Conservation (phyloP, 2,329 filamentous ascomycete genomes). For the Mycogone perniciosa region DNA sequence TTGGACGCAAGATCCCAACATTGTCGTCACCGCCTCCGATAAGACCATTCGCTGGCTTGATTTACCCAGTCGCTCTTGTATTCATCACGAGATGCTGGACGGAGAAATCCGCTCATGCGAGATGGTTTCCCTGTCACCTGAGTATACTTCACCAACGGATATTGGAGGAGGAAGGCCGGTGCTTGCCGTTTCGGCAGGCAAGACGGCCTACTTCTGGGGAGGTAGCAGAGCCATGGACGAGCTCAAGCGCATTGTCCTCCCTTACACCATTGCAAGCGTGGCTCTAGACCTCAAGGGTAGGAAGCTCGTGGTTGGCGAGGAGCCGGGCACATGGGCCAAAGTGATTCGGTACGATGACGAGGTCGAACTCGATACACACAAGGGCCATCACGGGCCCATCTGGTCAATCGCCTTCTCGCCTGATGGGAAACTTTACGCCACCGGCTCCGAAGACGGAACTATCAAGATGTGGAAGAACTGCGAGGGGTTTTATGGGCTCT, state of each 20-base stretch:
- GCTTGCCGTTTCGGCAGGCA: constrained; percentile 87
- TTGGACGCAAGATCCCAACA: constrained; percentile 83
- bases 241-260: constrained; percentile 73
- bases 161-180: constrained; percentile 64
- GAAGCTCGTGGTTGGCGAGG: constrained; percentile 84
- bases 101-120: constrained; percentile 89
- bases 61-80: constrained; percentile 65
- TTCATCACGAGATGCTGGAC: constrained; percentile 72
- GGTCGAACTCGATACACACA: constrained; percentile 82
- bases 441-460: constrained; percentile 92
- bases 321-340: constrained; percentile 92
- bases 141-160: constrained; percentile 52
- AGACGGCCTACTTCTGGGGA: constrained; percentile 88
- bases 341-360: constrained; percentile 85
- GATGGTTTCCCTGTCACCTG: constrained; percentile 62
- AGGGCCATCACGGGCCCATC: constrained; percentile 94
- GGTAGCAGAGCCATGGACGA: constrained; percentile 61
- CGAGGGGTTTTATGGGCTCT: constrained; percentile 58
- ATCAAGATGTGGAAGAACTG: constrained; percentile 86
- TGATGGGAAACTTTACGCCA: constrained; percentile 92
- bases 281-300: constrained; percentile 75
- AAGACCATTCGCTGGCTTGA: constrained; percentile 95
- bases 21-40: constrained; percentile 85
- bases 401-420: constrained; percentile 95
- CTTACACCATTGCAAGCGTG: constrained; percentile 85